Percentiles rank a stretch among this genome's conserved stretches.
Evolutionary conservation across 73 alveolate species (phyloP).

Genomic region (Tetrahymena elliotti): DNA sequence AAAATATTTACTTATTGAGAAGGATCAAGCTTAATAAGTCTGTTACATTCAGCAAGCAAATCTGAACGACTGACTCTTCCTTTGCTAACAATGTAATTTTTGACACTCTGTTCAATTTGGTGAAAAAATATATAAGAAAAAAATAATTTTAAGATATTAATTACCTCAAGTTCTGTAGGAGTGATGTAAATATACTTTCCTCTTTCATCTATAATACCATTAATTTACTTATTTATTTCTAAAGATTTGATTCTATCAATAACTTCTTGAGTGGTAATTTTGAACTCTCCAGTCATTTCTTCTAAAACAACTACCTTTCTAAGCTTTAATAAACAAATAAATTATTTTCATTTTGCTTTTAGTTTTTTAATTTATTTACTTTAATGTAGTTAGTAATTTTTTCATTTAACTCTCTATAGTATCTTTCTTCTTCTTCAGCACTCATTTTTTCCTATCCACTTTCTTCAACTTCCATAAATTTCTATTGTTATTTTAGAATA

Average conservation of each 20-base stretch:
- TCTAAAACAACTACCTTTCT: constrained; percentile 65
- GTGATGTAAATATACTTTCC: constrained; percentile 71
- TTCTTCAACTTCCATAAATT: constrained; percentile 55
- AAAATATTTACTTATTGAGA: constrained; percentile 7
- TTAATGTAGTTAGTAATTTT: constrained; percentile 42
- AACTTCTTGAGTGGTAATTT: constrained; percentile 43
- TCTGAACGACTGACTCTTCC: constrained; percentile 46
- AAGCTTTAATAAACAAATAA: constrained; percentile 2
- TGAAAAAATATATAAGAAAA: background rate
- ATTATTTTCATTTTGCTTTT: background rate
- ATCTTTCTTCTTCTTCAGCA: constrained; percentile 51
- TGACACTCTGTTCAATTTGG: constrained; percentile 6
- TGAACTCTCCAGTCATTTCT: constrained; percentile 62
- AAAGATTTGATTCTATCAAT: constrained; percentile 55
- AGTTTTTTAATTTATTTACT: background rate
- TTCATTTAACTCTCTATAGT: constrained; percentile 31
- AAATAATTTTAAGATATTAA: background rate
- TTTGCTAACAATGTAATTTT: constrained; percentile 36
- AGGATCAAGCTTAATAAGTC: constrained; percentile 40
- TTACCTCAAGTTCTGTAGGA: constrained; percentile 46
- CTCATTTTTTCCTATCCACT: constrained; percentile 36
- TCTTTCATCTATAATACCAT: constrained; percentile 72
- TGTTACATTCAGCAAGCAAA: constrained; percentile 26
- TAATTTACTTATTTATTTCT: constrained; percentile 42
- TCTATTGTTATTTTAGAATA: background rate